Evolutionary conservation across 2,329 filamentous ascomycete species (phyloP).

Genomic region (Colletotrichum orchidophilum): DNA sequence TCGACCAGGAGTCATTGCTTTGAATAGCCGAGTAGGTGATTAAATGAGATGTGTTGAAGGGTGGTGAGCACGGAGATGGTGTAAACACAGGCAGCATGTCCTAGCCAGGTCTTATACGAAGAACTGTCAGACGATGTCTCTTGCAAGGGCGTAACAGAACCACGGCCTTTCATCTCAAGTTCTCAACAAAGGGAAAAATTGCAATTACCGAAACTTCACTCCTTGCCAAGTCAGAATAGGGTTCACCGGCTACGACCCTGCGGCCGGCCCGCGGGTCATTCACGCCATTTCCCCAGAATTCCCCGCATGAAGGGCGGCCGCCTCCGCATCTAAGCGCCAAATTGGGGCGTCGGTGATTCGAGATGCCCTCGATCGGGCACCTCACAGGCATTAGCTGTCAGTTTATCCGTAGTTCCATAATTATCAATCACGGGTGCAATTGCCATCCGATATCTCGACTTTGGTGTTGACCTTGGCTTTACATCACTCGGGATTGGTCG

Average conservation of each 20-base stretch:
- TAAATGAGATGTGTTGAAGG: background rate
- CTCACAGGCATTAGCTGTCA: background rate
- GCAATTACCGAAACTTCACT: background rate
- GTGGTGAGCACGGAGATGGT: background rate
- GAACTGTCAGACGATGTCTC: background rate
- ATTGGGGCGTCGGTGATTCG: background rate
- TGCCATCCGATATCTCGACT: background rate
- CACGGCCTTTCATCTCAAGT: background rate
- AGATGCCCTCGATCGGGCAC: background rate
- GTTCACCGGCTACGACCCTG: background rate
- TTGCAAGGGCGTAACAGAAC: background rate
- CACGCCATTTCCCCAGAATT: background rate
- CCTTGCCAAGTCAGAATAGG: background rate
- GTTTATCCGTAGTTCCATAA: background rate
- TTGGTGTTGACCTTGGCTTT: background rate
- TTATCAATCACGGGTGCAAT: background rate
- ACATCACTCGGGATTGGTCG: background rate
- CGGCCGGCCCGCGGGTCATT: background rate
- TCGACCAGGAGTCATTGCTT: constrained; percentile 1
- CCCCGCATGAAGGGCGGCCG: background rate
- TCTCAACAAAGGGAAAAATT: background rate
- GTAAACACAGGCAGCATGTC: background rate
- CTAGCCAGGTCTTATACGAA: background rate
- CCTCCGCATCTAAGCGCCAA: background rate
- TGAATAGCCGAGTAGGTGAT: background rate